phyloP scores from a whole-genome alignment of 768 basidiomycete genomes.

The Suillus placidus region DNA sequence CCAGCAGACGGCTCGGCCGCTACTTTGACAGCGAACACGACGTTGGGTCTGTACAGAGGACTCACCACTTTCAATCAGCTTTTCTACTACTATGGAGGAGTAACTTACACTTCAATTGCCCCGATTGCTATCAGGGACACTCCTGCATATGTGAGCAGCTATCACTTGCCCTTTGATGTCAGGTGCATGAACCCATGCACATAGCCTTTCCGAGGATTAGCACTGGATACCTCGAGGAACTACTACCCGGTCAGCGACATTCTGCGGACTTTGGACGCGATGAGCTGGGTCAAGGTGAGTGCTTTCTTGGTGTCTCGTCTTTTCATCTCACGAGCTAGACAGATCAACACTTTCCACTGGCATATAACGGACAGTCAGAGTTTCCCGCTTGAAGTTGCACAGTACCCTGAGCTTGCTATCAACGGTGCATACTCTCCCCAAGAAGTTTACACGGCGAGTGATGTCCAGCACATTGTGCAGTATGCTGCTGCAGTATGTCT shows the following conservation, averaged over 20 bases:
- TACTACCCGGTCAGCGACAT: constrained; percentile 53
- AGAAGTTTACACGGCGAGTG: constrained; percentile 40
- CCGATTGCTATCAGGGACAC: constrained; percentile 46
- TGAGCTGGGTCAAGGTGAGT: constrained; percentile 70
- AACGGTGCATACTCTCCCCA: constrained; percentile 47
- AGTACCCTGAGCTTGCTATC: constrained; percentile 39
- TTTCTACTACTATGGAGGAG: constrained; percentile 43
- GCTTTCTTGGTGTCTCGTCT: neutral
- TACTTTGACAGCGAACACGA: constrained; percentile 44
- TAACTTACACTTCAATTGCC: constrained; percentile 41
- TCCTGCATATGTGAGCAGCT: constrained; percentile 47
- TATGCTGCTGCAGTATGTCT: constrained; percentile 69
- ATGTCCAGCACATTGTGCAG: constrained; percentile 57
- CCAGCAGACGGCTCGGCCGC: constrained; percentile 40
- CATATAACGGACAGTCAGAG: constrained; percentile 53
- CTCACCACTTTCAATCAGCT: constrained; percentile 60
- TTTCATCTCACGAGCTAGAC: neutral
- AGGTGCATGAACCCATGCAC: neutral
- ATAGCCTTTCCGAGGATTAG: constrained; percentile 43
- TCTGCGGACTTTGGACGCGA: constrained; percentile 70
- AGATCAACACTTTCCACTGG: constrained; percentile 54
- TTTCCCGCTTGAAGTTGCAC: constrained; percentile 48
- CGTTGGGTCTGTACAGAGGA: constrained; percentile 55
- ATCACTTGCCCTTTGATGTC: constrained; percentile 31
- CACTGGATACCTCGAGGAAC: constrained; percentile 50